Base-by-base conservation (phyloP, 495 filamentous ascomycete genomes). In the Penicillium lividum region DNA sequence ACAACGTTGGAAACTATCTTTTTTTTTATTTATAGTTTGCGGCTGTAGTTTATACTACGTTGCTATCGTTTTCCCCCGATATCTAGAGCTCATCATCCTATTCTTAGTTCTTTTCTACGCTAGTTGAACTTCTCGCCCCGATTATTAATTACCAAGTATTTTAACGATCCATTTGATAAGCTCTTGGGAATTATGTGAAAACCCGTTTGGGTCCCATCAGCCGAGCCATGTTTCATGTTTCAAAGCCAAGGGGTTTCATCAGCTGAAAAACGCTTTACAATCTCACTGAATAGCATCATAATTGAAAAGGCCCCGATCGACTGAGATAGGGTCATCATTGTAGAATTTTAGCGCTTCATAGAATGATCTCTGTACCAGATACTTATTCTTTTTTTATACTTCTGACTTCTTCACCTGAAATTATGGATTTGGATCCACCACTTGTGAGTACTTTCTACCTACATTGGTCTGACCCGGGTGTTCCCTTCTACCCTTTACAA, bases 1-100 rank as follows among this genome's bases (percentile, higher is more conserved):
- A 36, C 52, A 68, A 68, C 65, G 63, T 68, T 58, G 58, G 54
- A 52, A 38, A 51, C 0, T 56, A 63, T 65, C 65, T 68, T 68
- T 63, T 66, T 63, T 65, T 48, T 49, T 63, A 57, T 28, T 49
- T 33, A 18, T 44, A 50, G 18, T 46, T 22, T 51, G 36, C 56
- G 56, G 47, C 45, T 55, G 53, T 44, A 36, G 8, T 36, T 36
- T 36, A 36, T 36, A 9, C 33, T 36, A 3, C 33, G 33, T 11
- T 36, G 33, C 11, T 11, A 36, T 36, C 33, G 33, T 36, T 33
- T 33, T 7, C 8, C 22, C 22, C 22, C 22, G 22, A 22, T 36
- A 11, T 34, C 8, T 36, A 33, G 30, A 33, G 30, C 22, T 22
- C 22, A 22, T 22, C 22, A 22, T 22, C 22, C 52, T 60, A 60